phyloP scores from a whole-genome alignment of 148 eudicot species.

The Rhododendron vialii region DNA sequence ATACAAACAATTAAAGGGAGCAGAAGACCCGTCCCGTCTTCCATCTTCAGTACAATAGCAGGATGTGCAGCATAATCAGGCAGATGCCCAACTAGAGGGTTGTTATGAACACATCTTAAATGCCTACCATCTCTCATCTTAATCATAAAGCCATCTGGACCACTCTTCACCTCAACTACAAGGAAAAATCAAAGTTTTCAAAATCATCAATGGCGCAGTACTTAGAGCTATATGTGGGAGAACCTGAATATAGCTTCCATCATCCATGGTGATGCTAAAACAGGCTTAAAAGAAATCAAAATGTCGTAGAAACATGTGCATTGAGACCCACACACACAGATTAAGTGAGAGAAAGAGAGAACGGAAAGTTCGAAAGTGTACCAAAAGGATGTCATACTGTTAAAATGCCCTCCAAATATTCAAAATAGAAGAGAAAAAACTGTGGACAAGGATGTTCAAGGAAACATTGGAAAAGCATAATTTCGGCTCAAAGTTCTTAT shows the following conservation, averaged over 20 bases:
- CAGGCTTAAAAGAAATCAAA: background rate
- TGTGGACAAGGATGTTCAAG: background rate
- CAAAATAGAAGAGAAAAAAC: background rate
- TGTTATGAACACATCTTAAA: conserved; percentile 82
- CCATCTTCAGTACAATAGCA: conserved; percentile 95
- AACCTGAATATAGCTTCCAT: background rate
- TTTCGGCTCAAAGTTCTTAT: background rate
- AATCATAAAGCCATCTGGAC: conserved; percentile 75
- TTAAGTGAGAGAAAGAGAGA: background rate
- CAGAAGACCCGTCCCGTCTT: conserved; percentile 90
- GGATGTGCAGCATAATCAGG: conserved; percentile 95
- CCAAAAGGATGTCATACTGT: background rate
- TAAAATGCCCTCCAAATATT: background rate
- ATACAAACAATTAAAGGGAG: conserved; percentile 93
- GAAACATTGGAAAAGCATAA: background rate
- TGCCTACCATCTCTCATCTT: conserved; percentile 85
- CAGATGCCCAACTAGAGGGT: conserved; percentile 72
- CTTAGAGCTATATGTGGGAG: background rate
- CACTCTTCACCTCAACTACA: conserved; percentile 89
- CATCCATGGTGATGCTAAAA: background rate
- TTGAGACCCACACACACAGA: background rate
- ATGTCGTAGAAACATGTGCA: background rate
- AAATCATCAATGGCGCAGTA: background rate
- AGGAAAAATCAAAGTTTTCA: conserved; percentile 10
- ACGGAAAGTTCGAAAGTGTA: too few relatives aligned